phyloP scores from a whole-genome alignment of 1,284 basidiomycete species.

The Leccinum subfulvum region DNA sequence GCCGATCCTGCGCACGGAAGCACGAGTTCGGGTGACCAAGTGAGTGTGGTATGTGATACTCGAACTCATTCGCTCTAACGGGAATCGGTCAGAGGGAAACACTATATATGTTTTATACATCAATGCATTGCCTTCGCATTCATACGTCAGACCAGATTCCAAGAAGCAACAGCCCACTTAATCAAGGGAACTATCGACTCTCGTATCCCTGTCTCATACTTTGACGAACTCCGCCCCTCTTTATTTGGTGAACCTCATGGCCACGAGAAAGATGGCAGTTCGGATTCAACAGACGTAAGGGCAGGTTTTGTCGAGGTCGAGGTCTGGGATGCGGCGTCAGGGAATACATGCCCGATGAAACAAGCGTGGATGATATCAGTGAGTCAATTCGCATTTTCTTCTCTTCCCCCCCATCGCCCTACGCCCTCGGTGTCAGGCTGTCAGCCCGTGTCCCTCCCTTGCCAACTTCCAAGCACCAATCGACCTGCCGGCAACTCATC shows the following conservation, averaged over 20 bases:
- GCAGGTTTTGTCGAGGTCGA: slow-evolving; percentile 60
- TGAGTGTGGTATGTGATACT: slow-evolving; percentile 7
- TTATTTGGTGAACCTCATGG: slow-evolving; percentile 42
- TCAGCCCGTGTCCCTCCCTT: slow-evolving; percentile 1
- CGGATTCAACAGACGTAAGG: slow-evolving; percentile 27
- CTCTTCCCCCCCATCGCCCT: slow-evolving; percentile 24
- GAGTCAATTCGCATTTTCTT: slow-evolving; percentile 39
- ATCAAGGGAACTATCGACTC: slow-evolving; percentile 75
- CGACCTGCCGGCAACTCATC: slow-evolving; percentile 26
- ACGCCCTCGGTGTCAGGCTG: slow-evolving; percentile 8
- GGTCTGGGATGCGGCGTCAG: slow-evolving; percentile 64
- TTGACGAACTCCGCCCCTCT: slow-evolving; percentile 63
- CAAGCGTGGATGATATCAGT: slow-evolving; percentile 75
- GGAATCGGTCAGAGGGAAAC: slow-evolving; percentile 51
- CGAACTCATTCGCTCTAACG: slow-evolving; percentile 3
- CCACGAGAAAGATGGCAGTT: slow-evolving; percentile 32
- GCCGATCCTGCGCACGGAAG: slow-evolving; percentile 14
- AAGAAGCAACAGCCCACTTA: slow-evolving; percentile 73
- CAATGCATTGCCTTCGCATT: slow-evolving; percentile 76
- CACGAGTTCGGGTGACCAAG: slow-evolving; percentile 10
- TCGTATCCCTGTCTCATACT: slow-evolving; percentile 72
- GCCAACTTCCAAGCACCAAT: slow-evolving; percentile 22
- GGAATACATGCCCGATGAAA: slow-evolving; percentile 60
- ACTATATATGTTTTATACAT: slow-evolving; percentile 62
- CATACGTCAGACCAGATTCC: slow-evolving; percentile 70